Percentiles rank a stretch among this genome's conserved stretches.
phyloP scores from a whole-genome alignment of 257 asterid species.

The Gentiana straminea region DNA sequence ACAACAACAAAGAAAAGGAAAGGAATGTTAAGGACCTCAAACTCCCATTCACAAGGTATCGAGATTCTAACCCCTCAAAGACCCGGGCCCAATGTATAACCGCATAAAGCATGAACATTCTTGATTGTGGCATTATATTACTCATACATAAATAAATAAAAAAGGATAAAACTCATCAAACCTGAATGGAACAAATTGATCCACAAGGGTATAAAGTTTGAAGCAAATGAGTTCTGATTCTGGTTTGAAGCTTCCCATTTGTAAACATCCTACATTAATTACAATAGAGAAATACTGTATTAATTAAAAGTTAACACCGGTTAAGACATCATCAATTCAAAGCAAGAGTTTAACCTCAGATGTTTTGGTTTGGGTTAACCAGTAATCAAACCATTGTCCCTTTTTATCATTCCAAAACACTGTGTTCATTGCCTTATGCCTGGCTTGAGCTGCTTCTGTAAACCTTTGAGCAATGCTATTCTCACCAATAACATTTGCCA shows the following conservation, averaged over 20 bases:
- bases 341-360: constrained; percentile 21
- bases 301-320: background rate
- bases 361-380: constrained; percentile 30
- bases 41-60: no score
- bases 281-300: background rate
- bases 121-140: no score
- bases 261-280: constrained; percentile 27
- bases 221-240: constrained; percentile 46
- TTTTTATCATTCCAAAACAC: constrained; percentile 53
- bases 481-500: constrained; percentile 51
- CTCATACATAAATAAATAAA: no score
- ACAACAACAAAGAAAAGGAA: constrained; percentile 1
- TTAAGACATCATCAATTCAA: background rate
- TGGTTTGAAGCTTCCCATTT: constrained; percentile 45
- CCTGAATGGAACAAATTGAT: constrained; percentile 50
- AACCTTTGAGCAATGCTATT: constrained; percentile 19
- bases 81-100: no score
- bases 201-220: constrained; percentile 83
- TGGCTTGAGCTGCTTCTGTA: constrained; percentile 38
- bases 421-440: constrained; percentile 53
- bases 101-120: no score
- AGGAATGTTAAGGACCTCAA: no score
- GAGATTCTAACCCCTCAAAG: no score
- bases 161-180: constrained; percentile 1
- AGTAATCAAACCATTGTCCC: constrained; percentile 85